A percentile compares a stretch with the other conserved stretches of the same genome.
phyloP scores from a whole-genome alignment of 352 stramenopile genomes.

The Phytophthora ramorum region DNA sequence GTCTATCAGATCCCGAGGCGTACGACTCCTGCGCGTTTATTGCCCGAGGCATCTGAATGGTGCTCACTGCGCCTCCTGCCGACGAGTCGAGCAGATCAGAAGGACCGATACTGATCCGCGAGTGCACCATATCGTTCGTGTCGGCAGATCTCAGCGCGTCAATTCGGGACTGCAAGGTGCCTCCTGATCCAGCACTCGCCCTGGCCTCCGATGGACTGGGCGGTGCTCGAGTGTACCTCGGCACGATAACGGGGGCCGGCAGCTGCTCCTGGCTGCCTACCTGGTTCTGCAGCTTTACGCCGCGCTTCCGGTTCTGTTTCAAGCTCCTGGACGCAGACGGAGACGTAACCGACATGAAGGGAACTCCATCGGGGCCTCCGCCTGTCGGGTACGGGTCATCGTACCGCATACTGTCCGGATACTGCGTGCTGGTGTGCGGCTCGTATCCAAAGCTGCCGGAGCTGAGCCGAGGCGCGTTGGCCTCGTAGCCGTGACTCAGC shows the following conservation, averaged over 20 bases:
- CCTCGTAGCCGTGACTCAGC: conserved; percentile 28
- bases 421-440: conserved; percentile 16
- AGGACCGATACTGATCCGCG: conserved; percentile 50
- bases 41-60: conserved; percentile 26
- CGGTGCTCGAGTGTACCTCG: conserved; percentile 34
- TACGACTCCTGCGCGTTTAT: conserved; percentile 31
- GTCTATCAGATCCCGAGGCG: conserved; percentile 26
- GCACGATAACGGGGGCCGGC: conserved; percentile 32
- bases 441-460: conserved; percentile 24
- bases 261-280: conserved; percentile 13
- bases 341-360: conserved; percentile 54
- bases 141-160: conserved; percentile 60
- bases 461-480: conserved; percentile 30
- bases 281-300: conserved; percentile 20
- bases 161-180: conserved; percentile 67
- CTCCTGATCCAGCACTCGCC: conserved; percentile 26
- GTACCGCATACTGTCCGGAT: conserved; percentile 43
- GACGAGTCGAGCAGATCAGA: conserved; percentile 15
- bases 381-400: conserved; percentile 37
- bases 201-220: conserved; percentile 25
- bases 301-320: conserved; percentile 26
- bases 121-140: conserved; percentile 54
- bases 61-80: not conserved
- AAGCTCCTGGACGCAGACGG: conserved; percentile 36
- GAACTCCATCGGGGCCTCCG: conserved; percentile 32